Conservation (phyloP, 176 grass and related monocot genomes). For the Coix lacrymajobi region DNA sequence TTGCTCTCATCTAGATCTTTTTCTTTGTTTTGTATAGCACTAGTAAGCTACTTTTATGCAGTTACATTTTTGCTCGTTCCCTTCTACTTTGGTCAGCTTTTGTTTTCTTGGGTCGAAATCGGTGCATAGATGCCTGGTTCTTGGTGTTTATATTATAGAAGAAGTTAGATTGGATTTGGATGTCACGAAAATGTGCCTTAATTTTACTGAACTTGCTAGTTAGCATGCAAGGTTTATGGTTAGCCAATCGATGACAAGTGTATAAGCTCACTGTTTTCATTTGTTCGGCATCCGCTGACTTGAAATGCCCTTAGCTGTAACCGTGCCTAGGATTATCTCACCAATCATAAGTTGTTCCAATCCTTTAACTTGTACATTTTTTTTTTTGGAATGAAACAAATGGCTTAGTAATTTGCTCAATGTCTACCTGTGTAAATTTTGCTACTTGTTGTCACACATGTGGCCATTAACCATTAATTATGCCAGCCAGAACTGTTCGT, state of each 20-base stretch:
- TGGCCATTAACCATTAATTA: no score
- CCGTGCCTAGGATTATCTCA: background rate
- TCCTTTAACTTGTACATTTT: background rate
- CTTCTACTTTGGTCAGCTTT: background rate
- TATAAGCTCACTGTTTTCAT: background rate
- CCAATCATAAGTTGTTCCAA: background rate
- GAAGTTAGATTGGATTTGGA: conserved; percentile 1
- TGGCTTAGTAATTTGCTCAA: background rate
- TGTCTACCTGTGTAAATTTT: background rate
- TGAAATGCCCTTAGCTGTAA: background rate
- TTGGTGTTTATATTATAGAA: background rate
- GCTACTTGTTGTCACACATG: no score
- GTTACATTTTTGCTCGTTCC: background rate
- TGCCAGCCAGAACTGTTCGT: background rate
- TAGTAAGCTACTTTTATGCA: background rate
- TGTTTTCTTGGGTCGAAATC: background rate
- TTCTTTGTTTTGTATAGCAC: background rate
- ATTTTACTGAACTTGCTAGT: background rate
- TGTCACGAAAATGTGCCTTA: background rate
- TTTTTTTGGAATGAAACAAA: background rate
- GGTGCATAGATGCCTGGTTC: background rate
- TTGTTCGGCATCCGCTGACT: background rate
- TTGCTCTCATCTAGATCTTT: background rate
- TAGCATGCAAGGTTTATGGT: no score
- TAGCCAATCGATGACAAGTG: background rate